A percentile compares a stretch with the other conserved stretches of the same genome.
These are phyloP conservation scores for Annulohypoxylon stygium DNA, from an alignment of 495 filamentous ascomycete species.

Conservation along the genomic window DNA sequence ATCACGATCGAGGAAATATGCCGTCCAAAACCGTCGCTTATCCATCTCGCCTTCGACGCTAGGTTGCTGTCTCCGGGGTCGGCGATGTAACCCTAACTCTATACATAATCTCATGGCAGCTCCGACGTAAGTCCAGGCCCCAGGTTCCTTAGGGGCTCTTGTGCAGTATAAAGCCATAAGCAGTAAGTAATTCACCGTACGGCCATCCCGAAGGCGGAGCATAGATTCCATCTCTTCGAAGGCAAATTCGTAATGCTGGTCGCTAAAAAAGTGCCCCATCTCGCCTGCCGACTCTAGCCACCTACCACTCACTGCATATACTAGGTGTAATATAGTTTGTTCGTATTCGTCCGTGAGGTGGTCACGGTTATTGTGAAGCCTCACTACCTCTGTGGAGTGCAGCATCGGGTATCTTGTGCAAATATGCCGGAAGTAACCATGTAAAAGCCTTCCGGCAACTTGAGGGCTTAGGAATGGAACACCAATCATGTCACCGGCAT, in stretches of 20 bases:
- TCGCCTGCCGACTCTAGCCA: conserved; percentile 53
- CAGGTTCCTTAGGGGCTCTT: conserved; percentile 49
- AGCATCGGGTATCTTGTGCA: conserved; percentile 50
- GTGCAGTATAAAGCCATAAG: conserved; percentile 51
- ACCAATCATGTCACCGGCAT: conserved; percentile 40
- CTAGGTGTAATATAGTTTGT: conserved; percentile 48
- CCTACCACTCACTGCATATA: conserved; percentile 51
- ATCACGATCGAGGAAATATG: conserved; percentile 66
- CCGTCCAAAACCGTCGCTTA: conserved; percentile 67
- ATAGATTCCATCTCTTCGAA: conserved; percentile 47
- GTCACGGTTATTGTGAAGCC: conserved; percentile 50
- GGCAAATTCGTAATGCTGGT: conserved; percentile 51
- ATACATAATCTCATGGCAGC: conserved; percentile 67
- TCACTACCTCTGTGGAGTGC: conserved; percentile 42
- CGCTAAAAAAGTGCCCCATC: conserved; percentile 48
- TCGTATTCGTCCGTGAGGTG: conserved; percentile 49
- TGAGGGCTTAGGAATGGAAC: conserved; percentile 45
- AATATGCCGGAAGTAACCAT: conserved; percentile 51
- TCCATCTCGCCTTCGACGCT: conserved; percentile 64
- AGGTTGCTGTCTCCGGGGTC: conserved; percentile 60
- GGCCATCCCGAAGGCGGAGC: conserved; percentile 46
- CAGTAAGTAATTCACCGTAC: conserved; percentile 51
- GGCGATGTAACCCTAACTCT: conserved; percentile 68
- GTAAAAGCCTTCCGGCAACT: conserved; percentile 43
- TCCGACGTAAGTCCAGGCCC: conserved; percentile 56